Base-by-base conservation (phyloP, 805 yeast species). In the Nakazawaea anatomiae region DNA sequence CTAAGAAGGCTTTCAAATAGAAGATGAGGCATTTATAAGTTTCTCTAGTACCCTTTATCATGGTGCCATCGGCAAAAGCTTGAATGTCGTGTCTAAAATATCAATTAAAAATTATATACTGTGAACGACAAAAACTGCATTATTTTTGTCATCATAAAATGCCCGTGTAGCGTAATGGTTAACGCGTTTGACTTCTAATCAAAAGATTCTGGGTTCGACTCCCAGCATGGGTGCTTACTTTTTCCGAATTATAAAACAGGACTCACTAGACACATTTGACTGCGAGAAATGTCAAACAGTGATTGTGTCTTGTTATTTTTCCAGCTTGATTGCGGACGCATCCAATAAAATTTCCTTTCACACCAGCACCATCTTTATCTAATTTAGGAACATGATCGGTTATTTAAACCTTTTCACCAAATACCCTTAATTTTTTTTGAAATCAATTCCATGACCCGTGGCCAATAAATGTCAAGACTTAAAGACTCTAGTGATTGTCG, bases 171-270 rank as follows among this genome's bases (percentile, higher is more conserved):
- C 82, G 80, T 75, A 77, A 77, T 76, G 81, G 82, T 76, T 76
- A 76, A 75, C 82, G 81, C 82, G 79, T 76, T 76, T 77, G 80
- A 77, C 80, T 76, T 76, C 81, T 76, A 76, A 77, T 76, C 82
- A 76, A 76, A 75, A 75, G 81, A 77, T 75, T 76, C 75, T 75
- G 80, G 78, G 82, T 76, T 76, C 82, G 82, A 76, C 79, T 76
- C 82, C 71, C 72, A 63, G 70, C 71, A 59, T 66, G 72, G 71
- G 71, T 67, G 71, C 54, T 34, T 45, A 28, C 40, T 42, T 48
- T 46, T 55, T 44, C 7, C 29, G 14, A 44, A 39, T 46, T 43
- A 18, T 18, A 18, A 18, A 18, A 18, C 25, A 2, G 3, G 25
- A 18, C 25, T 18, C 25, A 18, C 3, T 18, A 18, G 25, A 18